phyloP scores from a whole-genome alignment of 2,329 filamentous ascomycete genomes.

The Beauveria bassiana region DNA sequence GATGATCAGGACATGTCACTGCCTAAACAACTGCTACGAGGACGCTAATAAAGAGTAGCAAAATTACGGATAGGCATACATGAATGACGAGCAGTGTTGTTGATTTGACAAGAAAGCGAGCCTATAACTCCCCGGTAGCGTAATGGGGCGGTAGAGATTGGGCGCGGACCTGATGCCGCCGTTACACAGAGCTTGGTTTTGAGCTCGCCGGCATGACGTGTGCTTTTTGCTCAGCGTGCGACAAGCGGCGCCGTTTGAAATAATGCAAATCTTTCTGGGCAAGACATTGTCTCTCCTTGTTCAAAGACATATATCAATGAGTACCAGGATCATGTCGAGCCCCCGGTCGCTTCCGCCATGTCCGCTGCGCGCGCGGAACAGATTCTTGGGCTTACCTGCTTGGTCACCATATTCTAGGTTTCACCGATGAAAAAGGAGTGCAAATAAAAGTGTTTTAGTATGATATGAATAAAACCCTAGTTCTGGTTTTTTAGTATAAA shows the following conservation, averaged over 20 bases:
- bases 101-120: too few species aligned
- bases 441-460: too few species aligned
- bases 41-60: too few species aligned
- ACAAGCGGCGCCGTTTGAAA: too few species aligned
- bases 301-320: not conserved
- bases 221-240: not conserved
- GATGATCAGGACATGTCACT: not conserved
- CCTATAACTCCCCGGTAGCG: not conserved
- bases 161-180: not conserved
- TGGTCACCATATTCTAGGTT: too few species aligned
- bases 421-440: too few species aligned
- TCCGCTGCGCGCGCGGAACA: not conserved
- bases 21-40: not conserved
- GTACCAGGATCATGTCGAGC: not conserved
- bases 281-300: not conserved
- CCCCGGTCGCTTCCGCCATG: not conserved
- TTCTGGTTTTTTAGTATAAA: too few species aligned
- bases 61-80: not conserved
- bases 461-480: too few species aligned
- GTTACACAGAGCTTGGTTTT: not conserved
- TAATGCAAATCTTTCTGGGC: too few species aligned
- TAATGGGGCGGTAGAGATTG: not conserved
- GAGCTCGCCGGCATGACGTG: too few species aligned
- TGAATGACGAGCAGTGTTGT: not conserved
- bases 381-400: not conserved